Evolutionary conservation across 306 rosid genomes (phyloP).

Genomic region (Cucurbita maxima): DNA sequence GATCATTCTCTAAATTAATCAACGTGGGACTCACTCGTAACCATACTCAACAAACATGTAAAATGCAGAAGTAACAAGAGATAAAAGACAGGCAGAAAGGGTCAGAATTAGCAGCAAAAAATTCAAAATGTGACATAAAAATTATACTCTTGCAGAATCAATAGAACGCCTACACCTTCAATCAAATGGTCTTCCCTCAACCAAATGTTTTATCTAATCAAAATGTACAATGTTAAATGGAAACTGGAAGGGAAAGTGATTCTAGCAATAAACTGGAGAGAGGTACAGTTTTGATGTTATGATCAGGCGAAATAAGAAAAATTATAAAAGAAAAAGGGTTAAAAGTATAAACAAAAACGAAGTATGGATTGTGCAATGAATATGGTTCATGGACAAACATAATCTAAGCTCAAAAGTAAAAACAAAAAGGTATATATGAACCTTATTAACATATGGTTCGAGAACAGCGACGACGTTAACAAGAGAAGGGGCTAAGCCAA

Average conservation of each 20-base stretch:
- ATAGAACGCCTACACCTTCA: not conserved
- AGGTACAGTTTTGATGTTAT: not conserved
- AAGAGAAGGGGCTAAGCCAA: conserved; percentile 64
- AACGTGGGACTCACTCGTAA: no score
- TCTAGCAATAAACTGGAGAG: not conserved
- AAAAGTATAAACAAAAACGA: no score
- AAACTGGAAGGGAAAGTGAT: not conserved
- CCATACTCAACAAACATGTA: not conserved
- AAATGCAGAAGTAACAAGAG: not conserved
- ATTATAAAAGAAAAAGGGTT: no score
- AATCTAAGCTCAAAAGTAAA: not conserved
- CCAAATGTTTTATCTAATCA: not conserved
- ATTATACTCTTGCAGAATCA: not conserved
- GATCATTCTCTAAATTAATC: no score
- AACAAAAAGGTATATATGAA: not conserved
- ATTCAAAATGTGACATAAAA: not conserved
- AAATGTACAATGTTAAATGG: not conserved
- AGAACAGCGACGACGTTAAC: conserved; percentile 45
- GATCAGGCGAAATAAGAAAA: not conserved
- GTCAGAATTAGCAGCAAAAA: not conserved
- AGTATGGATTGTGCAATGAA: not conserved
- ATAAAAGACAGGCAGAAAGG: not conserved
- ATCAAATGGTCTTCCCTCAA: not conserved
- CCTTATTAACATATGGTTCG: conserved; percentile 44
- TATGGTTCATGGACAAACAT: not conserved